Conservation (phyloP, 129 eudicot genomes). For the Artemisia annua region DNA sequence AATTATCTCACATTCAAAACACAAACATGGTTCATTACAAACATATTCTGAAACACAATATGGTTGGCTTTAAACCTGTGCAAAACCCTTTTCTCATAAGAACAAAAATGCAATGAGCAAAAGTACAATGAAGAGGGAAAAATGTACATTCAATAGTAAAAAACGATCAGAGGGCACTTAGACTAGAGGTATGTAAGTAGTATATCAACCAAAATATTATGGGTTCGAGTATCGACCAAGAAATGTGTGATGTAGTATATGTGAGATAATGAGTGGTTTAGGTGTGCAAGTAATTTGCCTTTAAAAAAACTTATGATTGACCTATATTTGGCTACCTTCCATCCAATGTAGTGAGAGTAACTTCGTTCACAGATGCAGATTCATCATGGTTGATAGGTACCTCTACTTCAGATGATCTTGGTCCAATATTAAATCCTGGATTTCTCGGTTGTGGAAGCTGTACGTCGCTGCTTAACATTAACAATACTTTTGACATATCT, state of each 20-base stretch:
- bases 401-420: conserved; percentile 48
- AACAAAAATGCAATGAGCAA: neutral
- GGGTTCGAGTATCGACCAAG: too few relatives aligned
- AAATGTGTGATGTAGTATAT: too few relatives aligned
- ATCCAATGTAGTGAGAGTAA: conserved; percentile 62
- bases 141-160: too few relatives aligned
- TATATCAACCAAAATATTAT: neutral
- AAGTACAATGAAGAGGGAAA: conserved; percentile 3
- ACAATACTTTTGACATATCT: conserved; percentile 57
- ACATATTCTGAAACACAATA: too few relatives aligned
- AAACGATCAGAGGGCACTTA: too few relatives aligned
- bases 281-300: too few relatives aligned
- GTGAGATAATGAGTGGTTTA: too few relatives aligned
- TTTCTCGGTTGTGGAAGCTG: conserved; percentile 62
- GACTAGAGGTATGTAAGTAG: too few relatives aligned
- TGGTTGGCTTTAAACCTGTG: too few relatives aligned
- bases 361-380: conserved; percentile 55
- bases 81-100: neutral
- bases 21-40: too few relatives aligned
- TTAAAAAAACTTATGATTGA: neutral
- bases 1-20: too few relatives aligned
- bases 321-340: conserved; percentile 51
- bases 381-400: conserved; percentile 70
- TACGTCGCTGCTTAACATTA: conserved; percentile 69
- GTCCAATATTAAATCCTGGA: conserved; percentile 76